These are phyloP conservation scores for Marasmius fiardii DNA, from an alignment of 1,284 basidiomycete species.

Conservation along the genomic window DNA sequence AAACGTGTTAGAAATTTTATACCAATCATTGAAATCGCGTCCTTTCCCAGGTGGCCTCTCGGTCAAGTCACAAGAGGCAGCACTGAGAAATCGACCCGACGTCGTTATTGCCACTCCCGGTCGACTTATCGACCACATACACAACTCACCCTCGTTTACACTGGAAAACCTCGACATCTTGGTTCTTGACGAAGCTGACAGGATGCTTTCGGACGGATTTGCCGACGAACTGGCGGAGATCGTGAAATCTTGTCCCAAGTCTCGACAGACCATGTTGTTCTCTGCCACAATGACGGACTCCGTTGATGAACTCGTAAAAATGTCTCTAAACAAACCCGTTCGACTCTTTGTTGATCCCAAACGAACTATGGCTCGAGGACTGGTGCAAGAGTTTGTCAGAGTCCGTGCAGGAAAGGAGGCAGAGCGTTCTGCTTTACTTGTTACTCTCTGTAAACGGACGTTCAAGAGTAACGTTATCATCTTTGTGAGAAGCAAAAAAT, in stretches of 20 bases:
- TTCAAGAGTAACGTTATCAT: conserved; percentile 86
- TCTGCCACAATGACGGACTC: conserved; percentile 98
- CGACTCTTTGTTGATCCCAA: conserved; percentile 96
- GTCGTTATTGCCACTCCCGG: conserved; percentile 95
- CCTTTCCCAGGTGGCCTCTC: conserved; percentile 76
- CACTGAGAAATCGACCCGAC: conserved; percentile 85
- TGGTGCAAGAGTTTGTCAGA: conserved; percentile 94
- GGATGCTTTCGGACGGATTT: conserved; percentile 98
- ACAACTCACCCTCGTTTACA: conserved; percentile 92
- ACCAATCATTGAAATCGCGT: background rate
- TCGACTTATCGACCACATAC: conserved; percentile 94
- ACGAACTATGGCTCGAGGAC: conserved; percentile 81
- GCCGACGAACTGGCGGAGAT: conserved; percentile 95
- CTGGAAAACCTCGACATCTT: conserved; percentile 92
- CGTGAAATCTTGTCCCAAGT: conserved; percentile 83
- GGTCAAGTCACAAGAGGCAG: conserved; percentile 85
- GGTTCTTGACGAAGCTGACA: conserved; percentile 95
- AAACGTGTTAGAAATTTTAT: background rate
- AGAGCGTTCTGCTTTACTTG: conserved; percentile 81
- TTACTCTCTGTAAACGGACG: conserved; percentile 83
- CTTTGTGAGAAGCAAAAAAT: conserved; percentile 94
- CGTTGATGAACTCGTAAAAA: conserved; percentile 89
- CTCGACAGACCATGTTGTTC: conserved; percentile 97
- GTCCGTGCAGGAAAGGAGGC: conserved; percentile 77
- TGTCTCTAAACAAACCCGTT: conserved; percentile 90